Evolutionary conservation across 1,139 yeast species (phyloP), one percentile per base, ranked within the genome.

Genomic region (Geotrichum klebahnii): DNA sequence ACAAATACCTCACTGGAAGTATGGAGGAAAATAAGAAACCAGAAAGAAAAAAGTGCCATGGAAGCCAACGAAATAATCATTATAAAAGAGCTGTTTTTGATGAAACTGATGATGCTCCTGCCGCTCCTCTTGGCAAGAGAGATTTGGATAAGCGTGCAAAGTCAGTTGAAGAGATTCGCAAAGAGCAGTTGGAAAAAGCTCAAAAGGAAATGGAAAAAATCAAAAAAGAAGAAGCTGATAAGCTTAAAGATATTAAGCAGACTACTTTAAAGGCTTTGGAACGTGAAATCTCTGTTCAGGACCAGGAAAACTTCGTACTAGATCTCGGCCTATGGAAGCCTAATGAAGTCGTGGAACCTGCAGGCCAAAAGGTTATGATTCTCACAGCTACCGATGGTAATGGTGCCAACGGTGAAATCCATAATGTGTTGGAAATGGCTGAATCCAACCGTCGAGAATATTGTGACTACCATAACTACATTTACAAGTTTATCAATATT

Each of bases 371-470:
- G 40, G 59, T 66, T 22, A 59, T 65, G 12, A 28, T 67, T 17
- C 46, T 66, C 43, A 59, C 70, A 16, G 69, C 67, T 3, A 53
- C n/a, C 33, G 57, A 55, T 10, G 65, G 64, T 16, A 54, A 60
- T 29, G 46, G 55, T n/a, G 23, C 51, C 3, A n/a, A n/a, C n/a
- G n/a, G n/a, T 9, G 59, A 54, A 14, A 61, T 59, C 36, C 50
- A 53, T 5, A 60, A 61, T 40, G 51, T 60, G 3, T 46, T 60
- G n/a, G 50, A 56, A 14, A 57, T 54, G 59, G 61, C 66, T 26
- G 53, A 58, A 26, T 51, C 56, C 36, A 67, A 67, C 54, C 61
- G 71, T 20, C 57, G 59, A 19, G 67, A 64, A 39, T 67, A 67
- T 51, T 59, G 67, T 31, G 54, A 54, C 24, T 55, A 54, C 50